phyloP scores from a whole-genome alignment of 1,139 yeast species.

The Candida sanyaensis region DNA sequence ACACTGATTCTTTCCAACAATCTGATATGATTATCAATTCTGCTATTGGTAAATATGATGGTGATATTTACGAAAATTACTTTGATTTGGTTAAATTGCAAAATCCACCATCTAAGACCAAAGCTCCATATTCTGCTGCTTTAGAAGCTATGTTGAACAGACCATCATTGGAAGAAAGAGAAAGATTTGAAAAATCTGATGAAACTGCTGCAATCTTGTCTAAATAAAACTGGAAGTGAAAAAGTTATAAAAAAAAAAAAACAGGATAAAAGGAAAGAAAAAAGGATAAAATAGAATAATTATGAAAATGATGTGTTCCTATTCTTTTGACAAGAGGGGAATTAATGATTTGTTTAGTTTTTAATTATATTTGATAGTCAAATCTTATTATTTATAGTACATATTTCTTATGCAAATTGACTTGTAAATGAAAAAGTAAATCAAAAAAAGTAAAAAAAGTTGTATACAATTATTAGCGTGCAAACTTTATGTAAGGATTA shows the following conservation, averaged over 20 bases:
- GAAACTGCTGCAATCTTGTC: conserved; percentile 33
- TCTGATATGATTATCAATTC: conserved; percentile 48
- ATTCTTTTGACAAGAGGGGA: conserved; percentile 3
- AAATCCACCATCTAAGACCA: conserved; percentile 37
- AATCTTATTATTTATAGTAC: background rate
- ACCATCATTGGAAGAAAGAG: conserved; percentile 37
- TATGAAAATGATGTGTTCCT: no score
- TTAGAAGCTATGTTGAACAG: conserved; percentile 42
- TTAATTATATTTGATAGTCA: background rate
- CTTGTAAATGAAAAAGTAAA: no score
- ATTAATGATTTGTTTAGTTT: background rate
- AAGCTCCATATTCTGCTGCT: conserved; percentile 43
- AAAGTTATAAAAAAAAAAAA: background rate
- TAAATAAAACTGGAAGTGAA: conserved; percentile 16
- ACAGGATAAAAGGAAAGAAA: no score
- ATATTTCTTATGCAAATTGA: background rate
- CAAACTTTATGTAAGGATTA: no score
- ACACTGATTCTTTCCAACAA: conserved; percentile 51
- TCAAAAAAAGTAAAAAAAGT: no score
- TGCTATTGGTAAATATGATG: conserved; percentile 45
- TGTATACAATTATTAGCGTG: no score
- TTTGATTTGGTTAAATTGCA: conserved; percentile 36
- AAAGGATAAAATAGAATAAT: background rate
- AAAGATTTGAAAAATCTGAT: conserved; percentile 37
- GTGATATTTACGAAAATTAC: conserved; percentile 50